Evolutionary conservation across 1,284 basidiomycete genomes (phyloP).

Genomic region (Boletus albobrunnescens): DNA sequence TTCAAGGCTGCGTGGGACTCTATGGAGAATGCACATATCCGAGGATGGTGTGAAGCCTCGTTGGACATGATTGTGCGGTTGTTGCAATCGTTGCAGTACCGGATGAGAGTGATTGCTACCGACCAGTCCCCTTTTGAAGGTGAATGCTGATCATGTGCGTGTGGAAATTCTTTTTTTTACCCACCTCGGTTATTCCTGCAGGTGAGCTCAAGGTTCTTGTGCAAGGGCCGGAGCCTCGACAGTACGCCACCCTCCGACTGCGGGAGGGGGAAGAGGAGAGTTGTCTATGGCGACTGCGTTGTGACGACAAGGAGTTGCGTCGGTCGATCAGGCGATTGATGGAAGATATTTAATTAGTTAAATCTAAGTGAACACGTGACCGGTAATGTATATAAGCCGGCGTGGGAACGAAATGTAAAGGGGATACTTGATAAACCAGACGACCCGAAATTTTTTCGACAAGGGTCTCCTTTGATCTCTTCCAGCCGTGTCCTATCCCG

Average conservation of each 20-base stretch:
- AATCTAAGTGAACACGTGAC: no score
- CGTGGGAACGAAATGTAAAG: not conserved
- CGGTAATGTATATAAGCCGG: no score
- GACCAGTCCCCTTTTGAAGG: constrained; percentile 60
- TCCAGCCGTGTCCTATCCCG: constrained; percentile 8
- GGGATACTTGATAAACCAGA: not conserved
- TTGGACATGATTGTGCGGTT: constrained; percentile 49
- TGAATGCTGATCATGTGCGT: constrained; percentile 24
- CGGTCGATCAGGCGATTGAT: constrained; percentile 39
- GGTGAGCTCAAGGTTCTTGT: constrained; percentile 64
- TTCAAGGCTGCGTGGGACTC: constrained; percentile 57
- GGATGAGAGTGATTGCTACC: constrained; percentile 48
- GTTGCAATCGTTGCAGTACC: constrained; percentile 46
- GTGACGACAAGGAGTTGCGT: constrained; percentile 42
- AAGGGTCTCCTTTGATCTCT: constrained; percentile 28
- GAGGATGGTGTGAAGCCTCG: constrained; percentile 64
- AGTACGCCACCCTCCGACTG: constrained; percentile 48
- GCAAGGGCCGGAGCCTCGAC: constrained; percentile 19
- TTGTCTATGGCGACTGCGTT: constrained; percentile 68
- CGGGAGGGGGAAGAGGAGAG: constrained; percentile 64
- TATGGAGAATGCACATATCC: constrained; percentile 41
- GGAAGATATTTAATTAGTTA: constrained; percentile 21
- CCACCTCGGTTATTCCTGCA: constrained; percentile 28
- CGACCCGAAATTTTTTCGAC: constrained; percentile 11
- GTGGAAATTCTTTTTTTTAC: not conserved